Evolutionary conservation across 2,329 filamentous ascomycete species (phyloP).

Genomic region (Fulvia fulva): DNA sequence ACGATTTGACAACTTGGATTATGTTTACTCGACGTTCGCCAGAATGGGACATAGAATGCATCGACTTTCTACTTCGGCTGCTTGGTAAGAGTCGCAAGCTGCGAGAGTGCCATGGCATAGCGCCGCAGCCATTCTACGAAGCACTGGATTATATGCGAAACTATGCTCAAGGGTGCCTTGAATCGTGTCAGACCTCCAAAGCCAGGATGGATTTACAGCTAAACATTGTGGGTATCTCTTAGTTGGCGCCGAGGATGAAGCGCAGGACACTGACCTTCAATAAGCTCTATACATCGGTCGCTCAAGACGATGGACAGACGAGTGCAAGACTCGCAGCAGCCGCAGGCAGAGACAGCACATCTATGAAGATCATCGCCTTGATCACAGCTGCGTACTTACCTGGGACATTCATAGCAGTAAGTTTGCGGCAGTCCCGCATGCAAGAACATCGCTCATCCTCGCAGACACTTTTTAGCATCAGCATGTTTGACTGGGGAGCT

Average conservation of each 20-base stretch:
- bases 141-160: slow-evolving; percentile 6
- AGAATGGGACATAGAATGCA: slow-evolving; percentile 10
- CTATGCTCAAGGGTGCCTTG: slow-evolving; percentile 6
- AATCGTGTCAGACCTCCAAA: slow-evolving; percentile 4
- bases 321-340: slow-evolving; percentile 34
- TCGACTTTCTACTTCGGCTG: slow-evolving; percentile 1
- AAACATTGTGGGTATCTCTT: slow-evolving; percentile 9
- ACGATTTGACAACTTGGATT: slow-evolving; percentile 12
- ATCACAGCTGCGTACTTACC: slow-evolving; percentile 50
- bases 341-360: slow-evolving; percentile 45
- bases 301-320: slow-evolving; percentile 19
- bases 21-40: slow-evolving; percentile 13
- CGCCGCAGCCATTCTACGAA: slow-evolving; percentile 2
- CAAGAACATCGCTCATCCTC: background rate
- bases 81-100: slow-evolving; percentile 1
- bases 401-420: slow-evolving; percentile 45
- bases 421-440: background rate
- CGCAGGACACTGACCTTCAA: background rate
- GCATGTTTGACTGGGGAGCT: slow-evolving; percentile 15
- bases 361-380: slow-evolving; percentile 51
- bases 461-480: slow-evolving; percentile 15
- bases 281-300: slow-evolving; percentile 17
- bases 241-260: background rate
- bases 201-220: slow-evolving; percentile 12
- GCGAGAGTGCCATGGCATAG: background rate